These are phyloP conservation scores for Leptographium wingfieldii DNA, from an alignment of 2,329 filamentous ascomycete species.

Conservation along the genomic window DNA sequence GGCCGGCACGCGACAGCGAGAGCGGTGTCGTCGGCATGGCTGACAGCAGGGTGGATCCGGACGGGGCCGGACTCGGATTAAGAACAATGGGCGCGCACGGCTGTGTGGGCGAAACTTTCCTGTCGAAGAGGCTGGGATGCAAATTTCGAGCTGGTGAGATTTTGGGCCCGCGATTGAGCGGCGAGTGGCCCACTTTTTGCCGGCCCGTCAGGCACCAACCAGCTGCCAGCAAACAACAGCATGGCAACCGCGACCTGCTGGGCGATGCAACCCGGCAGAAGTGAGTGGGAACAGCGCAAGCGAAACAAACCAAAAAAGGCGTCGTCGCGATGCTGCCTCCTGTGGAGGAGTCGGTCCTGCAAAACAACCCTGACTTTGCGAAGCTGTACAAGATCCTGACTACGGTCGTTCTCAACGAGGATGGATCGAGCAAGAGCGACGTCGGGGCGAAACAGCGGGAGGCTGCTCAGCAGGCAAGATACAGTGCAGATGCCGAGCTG, in stretches of 20 bases:
- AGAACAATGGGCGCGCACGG: background rate
- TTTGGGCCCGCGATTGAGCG: background rate
- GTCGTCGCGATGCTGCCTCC: constrained; percentile 41
- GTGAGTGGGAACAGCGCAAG: background rate
- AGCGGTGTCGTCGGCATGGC: background rate
- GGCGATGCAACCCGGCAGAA: too few relatives aligned
- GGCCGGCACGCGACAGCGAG: background rate
- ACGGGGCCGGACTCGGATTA: background rate
- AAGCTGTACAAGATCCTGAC: constrained; percentile 43
- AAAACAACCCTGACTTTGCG: constrained; percentile 48
- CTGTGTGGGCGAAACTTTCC: background rate
- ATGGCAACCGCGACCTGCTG: background rate
- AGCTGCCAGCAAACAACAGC: background rate
- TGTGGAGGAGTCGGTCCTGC: constrained; percentile 39
- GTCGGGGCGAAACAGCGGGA: constrained; percentile 36
- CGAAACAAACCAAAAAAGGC: background rate
- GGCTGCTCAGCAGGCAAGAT: constrained; percentile 33
- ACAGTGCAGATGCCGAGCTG: background rate
- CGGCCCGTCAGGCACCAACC: constrained; percentile 1
- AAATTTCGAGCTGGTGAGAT: constrained; percentile 4
- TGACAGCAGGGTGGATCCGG: background rate
- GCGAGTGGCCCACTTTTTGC: background rate
- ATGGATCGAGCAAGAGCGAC: constrained; percentile 37
- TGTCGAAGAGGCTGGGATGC: background rate
- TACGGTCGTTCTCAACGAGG: constrained; percentile 39